Conservation (phyloP, 176 grass and related monocot species). For the Saccharum spontaneum region DNA sequence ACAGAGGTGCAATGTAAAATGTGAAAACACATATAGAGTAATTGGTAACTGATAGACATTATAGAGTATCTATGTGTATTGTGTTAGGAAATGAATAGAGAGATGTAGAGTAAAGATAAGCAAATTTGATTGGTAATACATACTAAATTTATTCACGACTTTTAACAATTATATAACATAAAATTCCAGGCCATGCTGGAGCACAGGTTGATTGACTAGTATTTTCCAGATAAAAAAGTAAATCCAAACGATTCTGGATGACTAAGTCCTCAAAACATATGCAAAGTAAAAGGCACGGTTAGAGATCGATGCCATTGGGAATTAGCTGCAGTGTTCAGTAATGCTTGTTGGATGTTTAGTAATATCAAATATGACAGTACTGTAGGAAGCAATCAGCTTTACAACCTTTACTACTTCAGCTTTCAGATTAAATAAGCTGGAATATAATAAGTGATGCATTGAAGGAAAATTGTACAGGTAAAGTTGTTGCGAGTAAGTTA, state of each 20-base stretch:
- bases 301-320: not conserved
- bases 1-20: not conserved
- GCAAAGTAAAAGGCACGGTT: not conserved
- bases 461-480: not conserved
- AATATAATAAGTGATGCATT: not conserved
- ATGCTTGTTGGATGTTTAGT: conserved; percentile 1
- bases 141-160: too few species aligned
- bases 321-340: not conserved
- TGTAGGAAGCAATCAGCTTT: not conserved
- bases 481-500: conserved; percentile 17
- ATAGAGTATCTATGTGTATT: not conserved
- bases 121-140: not conserved
- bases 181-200: not conserved
- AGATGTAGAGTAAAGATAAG: not conserved
- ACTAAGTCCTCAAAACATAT: not conserved
- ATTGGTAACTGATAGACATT: not conserved
- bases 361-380: conserved; percentile 1
- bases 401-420: not conserved
- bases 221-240: not conserved
- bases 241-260: not conserved
- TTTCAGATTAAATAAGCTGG: conserved; percentile 20
- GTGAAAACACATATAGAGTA: not conserved
- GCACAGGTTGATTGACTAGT: not conserved
- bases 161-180: not conserved
- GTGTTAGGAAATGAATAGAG: not conserved